These are phyloP conservation scores for Amniculicola lignicola DNA, from an alignment of 495 filamentous ascomycete species.

Conservation along the genomic window DNA sequence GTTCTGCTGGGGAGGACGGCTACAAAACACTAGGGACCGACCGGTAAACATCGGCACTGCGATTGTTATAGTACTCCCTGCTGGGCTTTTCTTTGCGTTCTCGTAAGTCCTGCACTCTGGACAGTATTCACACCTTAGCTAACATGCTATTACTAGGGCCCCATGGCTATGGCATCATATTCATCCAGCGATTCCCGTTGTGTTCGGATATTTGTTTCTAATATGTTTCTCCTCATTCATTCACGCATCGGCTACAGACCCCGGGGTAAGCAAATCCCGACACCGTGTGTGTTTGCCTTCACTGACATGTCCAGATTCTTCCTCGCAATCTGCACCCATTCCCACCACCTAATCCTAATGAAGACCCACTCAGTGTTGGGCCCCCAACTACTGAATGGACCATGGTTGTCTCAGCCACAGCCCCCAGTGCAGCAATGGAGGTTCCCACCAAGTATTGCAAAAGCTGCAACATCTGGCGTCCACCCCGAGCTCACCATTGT, in stretches of 20 bases:
- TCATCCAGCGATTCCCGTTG: conserved; percentile 85
- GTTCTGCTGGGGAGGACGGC: conserved; percentile 79
- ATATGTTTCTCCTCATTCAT: conserved; percentile 89
- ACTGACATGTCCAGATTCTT: conserved; percentile 56
- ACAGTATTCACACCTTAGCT: conserved; percentile 20
- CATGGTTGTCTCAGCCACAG: conserved; percentile 73
- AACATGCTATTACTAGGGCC: conserved; percentile 48
- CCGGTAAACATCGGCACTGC: conserved; percentile 92
- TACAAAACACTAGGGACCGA: conserved; percentile 81
- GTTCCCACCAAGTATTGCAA: conserved; percentile 97
- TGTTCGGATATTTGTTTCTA: conserved; percentile 87
- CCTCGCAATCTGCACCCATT: conserved; percentile 78
- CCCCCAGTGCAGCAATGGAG: conserved; percentile 79
- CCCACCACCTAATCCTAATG: conserved; percentile 55
- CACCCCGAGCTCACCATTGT: conserved; percentile 92
- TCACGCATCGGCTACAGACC: conserved; percentile 86
- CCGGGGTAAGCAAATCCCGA: conserved; percentile 65
- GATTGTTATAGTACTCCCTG: conserved; percentile 69
- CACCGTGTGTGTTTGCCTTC: neutral
- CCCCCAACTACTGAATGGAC: conserved; percentile 89
- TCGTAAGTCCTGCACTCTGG: conserved; percentile 54
- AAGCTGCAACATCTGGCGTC: conserved; percentile 94
- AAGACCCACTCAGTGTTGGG: conserved; percentile 74
- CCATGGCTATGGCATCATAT: conserved; percentile 88
- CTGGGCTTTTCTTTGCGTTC: conserved; percentile 76